Evolutionary conservation across 2,329 filamentous ascomycete species (phyloP), one percentile per base, ranked within the genome.

Genomic region (Intubia oerlemansii): DNA sequence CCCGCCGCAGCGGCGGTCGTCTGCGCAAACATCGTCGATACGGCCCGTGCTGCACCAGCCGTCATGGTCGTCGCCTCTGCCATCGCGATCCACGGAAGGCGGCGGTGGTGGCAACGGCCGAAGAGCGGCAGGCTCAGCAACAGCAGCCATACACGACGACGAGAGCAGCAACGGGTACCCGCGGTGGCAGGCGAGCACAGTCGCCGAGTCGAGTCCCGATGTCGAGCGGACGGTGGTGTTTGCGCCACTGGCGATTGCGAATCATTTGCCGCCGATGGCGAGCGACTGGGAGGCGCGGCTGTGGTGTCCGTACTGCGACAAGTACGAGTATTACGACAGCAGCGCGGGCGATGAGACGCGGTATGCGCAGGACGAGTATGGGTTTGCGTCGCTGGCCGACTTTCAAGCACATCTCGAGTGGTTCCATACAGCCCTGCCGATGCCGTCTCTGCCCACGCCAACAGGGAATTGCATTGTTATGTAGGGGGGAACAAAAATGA

Each of bases 321-420:
- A 60, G 26, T 59, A 57, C 31, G 52, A 49, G 32, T 56, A 56
- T 41, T 46, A 54, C 25, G 53, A 56, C 37, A 57, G 62, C 33
- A 59, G 57, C 36, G 59, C 64, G 24, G 60, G 61, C 36, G 60
- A 62, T 25, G 41, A 53, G 20, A 49, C 57, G 28, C 51, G 48
- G 17, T 59, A 58, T 11, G 53, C 54, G 10, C 51, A 52, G 36
- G 53, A 62, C 30, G 59, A 60, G 30, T 39, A 38, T 19, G 56
- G 54, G 4, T 64, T 66, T 39, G 53, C 54, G 24, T 52, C 55
- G 36, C 42, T 70, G 25, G 46, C 43, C 11, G 49, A 50, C 11
- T 56, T 68, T 21, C 56, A 57, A 42, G 56, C 57, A 33, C 65
- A 70, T 37, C 48, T 70, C 17, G 59, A 59, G 38, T 69, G 65